phyloP scores from a whole-genome alignment of 345 rosid species.

The Mangifera indica region DNA sequence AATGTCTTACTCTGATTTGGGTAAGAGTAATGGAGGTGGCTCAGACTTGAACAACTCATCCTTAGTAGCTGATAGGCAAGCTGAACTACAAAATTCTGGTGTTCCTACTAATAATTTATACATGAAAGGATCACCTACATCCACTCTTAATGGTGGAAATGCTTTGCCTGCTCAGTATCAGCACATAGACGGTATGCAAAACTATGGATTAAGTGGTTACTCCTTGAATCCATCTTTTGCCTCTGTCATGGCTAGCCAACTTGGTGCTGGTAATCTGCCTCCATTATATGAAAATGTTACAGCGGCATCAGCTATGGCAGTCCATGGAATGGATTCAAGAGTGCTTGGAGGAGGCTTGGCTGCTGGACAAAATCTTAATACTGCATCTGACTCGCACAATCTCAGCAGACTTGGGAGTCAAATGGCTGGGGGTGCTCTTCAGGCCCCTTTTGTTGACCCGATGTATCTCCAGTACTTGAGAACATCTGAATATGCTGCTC shows the following conservation, averaged over 20 bases:
- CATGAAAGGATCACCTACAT: constrained; percentile 63
- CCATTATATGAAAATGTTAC: constrained; percentile 72
- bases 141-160: constrained; percentile 50
- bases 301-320: constrained; percentile 53
- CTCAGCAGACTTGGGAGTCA: constrained; percentile 43
- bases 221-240: constrained; percentile 55
- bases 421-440: constrained; percentile 51
- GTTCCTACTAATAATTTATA: constrained; percentile 43
- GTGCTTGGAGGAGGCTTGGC: constrained; percentile 54
- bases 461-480: constrained; percentile 61
- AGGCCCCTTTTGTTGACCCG: constrained; percentile 56
- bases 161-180: constrained; percentile 53
- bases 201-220: constrained; percentile 51
- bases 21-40: constrained; percentile 38
- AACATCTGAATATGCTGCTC: constrained; percentile 49
- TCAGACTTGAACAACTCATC: constrained; percentile 36
- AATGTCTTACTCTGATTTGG: constrained; percentile 33
- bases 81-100: constrained; percentile 43
- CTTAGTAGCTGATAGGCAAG: constrained; percentile 43
- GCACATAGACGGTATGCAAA: constrained; percentile 42
- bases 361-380: constrained; percentile 45
- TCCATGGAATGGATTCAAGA: constrained; percentile 66
- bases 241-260: constrained; percentile 64
- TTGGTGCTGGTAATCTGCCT: constrained; percentile 54
- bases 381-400: constrained; percentile 45